These are phyloP conservation scores for Willaertia magna DNA, from an alignment of 208 protist species.

Conservation along the genomic window DNA sequence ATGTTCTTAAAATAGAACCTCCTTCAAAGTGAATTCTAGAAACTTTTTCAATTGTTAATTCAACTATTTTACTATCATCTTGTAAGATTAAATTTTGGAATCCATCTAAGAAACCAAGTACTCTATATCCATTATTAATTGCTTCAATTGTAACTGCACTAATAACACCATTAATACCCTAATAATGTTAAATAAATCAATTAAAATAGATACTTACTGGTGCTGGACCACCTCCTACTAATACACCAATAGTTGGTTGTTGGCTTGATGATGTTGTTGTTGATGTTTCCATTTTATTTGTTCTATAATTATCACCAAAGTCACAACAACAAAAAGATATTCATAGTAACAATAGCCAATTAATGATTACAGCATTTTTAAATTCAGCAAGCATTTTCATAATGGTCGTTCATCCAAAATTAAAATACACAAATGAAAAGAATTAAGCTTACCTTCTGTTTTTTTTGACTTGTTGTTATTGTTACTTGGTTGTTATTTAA, in stretches of 20 bases:
- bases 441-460: no score
- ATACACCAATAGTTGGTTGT: neutral
- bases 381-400: no score
- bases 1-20: constrained; percentile 7
- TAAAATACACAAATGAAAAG: no score
- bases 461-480: no score
- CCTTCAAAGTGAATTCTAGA: constrained; percentile 3
- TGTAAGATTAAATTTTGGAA: neutral
- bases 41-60: neutral
- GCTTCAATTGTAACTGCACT: neutral
- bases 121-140: neutral
- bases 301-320: no score
- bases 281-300: no score
- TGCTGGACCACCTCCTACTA: neutral
- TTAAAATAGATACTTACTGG: neutral
- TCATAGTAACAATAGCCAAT: no score
- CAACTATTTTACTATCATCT: neutral
- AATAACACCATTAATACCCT: constrained; percentile 15
- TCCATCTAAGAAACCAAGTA: constrained; percentile 12
- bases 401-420: no score
- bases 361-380: no score
- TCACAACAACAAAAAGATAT: no score
- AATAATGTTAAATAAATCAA: neutral
- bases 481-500: no score
- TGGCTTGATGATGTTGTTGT: no score